Conservation (phyloP, 208 protist species). For the Wallacemonas sp. region DNA sequence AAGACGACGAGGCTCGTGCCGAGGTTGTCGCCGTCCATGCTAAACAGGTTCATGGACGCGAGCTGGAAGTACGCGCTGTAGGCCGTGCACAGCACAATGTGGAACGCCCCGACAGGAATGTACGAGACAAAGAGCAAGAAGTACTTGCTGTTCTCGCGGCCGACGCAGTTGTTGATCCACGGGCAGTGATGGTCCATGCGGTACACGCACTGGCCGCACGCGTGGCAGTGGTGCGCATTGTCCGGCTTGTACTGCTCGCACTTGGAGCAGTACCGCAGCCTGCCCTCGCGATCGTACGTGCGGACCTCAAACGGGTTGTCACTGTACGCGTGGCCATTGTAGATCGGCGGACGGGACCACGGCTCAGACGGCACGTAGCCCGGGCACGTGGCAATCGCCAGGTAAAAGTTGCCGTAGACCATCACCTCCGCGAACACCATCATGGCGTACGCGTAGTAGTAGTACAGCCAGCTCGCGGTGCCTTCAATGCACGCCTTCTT, state of each 20-base stretch:
- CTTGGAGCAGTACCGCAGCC: constrained; percentile 29
- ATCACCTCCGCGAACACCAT: constrained; percentile 55
- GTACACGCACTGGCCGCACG: constrained; percentile 67
- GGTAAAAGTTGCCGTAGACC: constrained; percentile 60
- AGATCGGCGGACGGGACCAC: constrained; percentile 31
- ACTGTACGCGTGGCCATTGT: constrained; percentile 21
- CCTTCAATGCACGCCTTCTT: constrained; percentile 26
- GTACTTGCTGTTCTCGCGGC: constrained; percentile 62
- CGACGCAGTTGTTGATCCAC: constrained; percentile 90
- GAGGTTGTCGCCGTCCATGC: constrained; percentile 31
- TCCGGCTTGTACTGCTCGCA: constrained; percentile 40
- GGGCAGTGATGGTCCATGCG: constrained; percentile 89
- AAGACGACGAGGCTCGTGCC: constrained; percentile 22
- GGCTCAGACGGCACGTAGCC: constrained; percentile 39
- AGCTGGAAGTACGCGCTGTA: constrained; percentile 61
- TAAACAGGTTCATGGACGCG: constrained; percentile 9
- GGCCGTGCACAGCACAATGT: constrained; percentile 51
- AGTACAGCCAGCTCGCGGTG: constrained; percentile 49
- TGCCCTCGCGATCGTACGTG: constrained; percentile 28
- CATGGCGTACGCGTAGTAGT: constrained; percentile 47
- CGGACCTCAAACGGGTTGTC: constrained; percentile 38
- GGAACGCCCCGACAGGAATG: constrained; percentile 70
- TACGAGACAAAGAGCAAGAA: constrained; percentile 81
- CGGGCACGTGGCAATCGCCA: constrained; percentile 27
- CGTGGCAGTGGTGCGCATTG: constrained; percentile 70